These are phyloP conservation scores for Alternaria novae-zelandiae DNA, from an alignment of 2,329 filamentous ascomycete genomes.

Conservation along the genomic window DNA sequence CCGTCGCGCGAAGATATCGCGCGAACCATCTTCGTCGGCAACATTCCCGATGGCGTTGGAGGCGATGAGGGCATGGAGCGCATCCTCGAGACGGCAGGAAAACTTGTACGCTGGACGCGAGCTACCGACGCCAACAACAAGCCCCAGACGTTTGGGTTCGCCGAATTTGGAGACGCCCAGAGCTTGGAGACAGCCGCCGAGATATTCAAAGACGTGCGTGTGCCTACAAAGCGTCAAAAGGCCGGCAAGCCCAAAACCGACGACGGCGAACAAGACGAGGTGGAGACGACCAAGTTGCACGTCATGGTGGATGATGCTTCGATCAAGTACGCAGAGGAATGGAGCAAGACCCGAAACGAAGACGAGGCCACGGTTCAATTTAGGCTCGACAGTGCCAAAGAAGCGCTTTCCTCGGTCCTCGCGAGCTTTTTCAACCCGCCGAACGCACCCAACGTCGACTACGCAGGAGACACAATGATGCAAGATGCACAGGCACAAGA, in stretches of 20 bases:
- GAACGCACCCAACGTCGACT: slow-evolving; percentile 54
- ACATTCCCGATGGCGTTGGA: slow-evolving; percentile 78
- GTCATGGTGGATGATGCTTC: slow-evolving; percentile 82
- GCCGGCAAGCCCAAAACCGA: slow-evolving; percentile 54
- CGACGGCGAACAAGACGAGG: slow-evolving; percentile 44
- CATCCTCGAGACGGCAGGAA: slow-evolving; percentile 78
- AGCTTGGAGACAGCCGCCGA: slow-evolving; percentile 85
- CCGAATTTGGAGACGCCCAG: slow-evolving; percentile 90
- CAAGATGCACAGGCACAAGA: slow-evolving; percentile 62
- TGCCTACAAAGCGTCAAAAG: slow-evolving; percentile 79
- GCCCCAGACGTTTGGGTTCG: slow-evolving; percentile 89
- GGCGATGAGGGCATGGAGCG: slow-evolving; percentile 80
- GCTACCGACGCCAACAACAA: slow-evolving; percentile 80
- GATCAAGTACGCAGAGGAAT: slow-evolving; percentile 83
- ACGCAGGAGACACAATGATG: slow-evolving; percentile 74
- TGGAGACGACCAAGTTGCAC: slow-evolving; percentile 73
- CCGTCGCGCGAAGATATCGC: slow-evolving; percentile 90
- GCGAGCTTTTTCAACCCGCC: slow-evolving; percentile 74
- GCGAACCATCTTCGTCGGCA: slow-evolving; percentile 87
- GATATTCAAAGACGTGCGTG: slow-evolving; percentile 79
- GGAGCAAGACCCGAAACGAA: slow-evolving; percentile 70
- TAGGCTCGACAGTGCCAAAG: slow-evolving; percentile 72
- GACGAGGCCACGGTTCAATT: slow-evolving; percentile 68
- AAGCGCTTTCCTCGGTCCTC: slow-evolving; percentile 71
- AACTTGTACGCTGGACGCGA: slow-evolving; percentile 83